phyloP scores from a whole-genome alignment of 495 filamentous ascomycete species.

The Hyaloscypha hepaticicola region DNA sequence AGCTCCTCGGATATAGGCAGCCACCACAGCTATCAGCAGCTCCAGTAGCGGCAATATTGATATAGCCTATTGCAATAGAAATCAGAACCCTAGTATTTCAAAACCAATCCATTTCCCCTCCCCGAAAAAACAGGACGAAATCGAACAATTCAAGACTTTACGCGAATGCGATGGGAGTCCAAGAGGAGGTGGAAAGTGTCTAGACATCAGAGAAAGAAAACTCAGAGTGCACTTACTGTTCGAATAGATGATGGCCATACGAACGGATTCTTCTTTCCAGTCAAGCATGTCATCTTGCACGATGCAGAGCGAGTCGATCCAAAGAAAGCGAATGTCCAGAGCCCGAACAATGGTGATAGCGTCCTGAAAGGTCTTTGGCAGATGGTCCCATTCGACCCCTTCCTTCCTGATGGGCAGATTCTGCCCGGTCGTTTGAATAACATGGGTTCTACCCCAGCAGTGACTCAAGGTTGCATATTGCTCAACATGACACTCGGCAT shows the following conservation, averaged over 20 bases:
- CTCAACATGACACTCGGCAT: background rate
- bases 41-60: slow-evolving; percentile 29
- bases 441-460: slow-evolving; percentile 27
- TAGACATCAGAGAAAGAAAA: too few relatives aligned
- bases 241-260: slow-evolving; percentile 32
- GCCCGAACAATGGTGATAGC: slow-evolving; percentile 31
- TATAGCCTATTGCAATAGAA: too few relatives aligned
- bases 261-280: slow-evolving; percentile 29
- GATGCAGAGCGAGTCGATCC: slow-evolving; percentile 36
- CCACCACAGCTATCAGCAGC: background rate
- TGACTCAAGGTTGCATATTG: slow-evolving; percentile 28
- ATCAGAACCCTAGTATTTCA: too few relatives aligned
- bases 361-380: slow-evolving; percentile 33
- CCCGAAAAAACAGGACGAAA: too few relatives aligned
- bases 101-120: too few relatives aligned
- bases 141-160: too few relatives aligned
- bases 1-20: background rate
- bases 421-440: slow-evolving; percentile 8
- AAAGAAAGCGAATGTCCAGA: slow-evolving; percentile 36
- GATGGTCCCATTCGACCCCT: slow-evolving; percentile 13
- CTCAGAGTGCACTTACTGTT: too few relatives aligned
- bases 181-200: too few relatives aligned
- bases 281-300: slow-evolving; percentile 34
- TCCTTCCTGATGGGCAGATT: slow-evolving; percentile 2
- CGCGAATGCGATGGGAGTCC: too few relatives aligned